A percentile compares a stretch with the other conserved stretches of the same genome.
These are phyloP conservation scores for Lipomyces kockii DNA, from an alignment of 805 yeast genomes.

Conservation along the genomic window DNA sequence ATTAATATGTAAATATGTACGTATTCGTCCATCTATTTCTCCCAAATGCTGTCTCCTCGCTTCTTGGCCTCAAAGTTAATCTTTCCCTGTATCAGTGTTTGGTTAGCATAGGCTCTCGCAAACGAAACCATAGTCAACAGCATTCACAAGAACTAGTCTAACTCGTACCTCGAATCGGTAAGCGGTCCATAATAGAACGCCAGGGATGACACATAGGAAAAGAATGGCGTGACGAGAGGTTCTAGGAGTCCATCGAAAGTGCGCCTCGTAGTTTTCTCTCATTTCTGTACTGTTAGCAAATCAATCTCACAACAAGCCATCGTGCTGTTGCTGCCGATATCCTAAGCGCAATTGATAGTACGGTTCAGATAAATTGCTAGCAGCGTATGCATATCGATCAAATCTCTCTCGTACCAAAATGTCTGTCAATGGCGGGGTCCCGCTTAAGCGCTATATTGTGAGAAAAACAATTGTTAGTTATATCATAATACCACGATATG, in stretches of 20 bases:
- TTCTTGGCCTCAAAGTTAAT: slow-evolving; percentile 35
- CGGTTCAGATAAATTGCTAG: not conserved
- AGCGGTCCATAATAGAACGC: slow-evolving; percentile 19
- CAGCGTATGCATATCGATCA: not conserved
- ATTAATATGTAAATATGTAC: not conserved
- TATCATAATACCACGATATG: not conserved
- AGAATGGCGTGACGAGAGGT: slow-evolving; percentile 23
- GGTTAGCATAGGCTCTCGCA: not conserved
- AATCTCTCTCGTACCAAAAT: slow-evolving; percentile 25
- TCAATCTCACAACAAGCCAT: not conserved
- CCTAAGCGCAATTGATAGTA: not conserved
- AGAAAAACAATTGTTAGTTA: not conserved
- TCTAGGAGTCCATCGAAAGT: slow-evolving; percentile 33
- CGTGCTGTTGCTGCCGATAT: not conserved
- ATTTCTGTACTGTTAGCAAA: slow-evolving; percentile 16
- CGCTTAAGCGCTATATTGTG: slow-evolving; percentile 28
- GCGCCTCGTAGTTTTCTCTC: slow-evolving; percentile 34
- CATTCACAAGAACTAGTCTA: not conserved
- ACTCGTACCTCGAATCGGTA: slow-evolving; percentile 32
- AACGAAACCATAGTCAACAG: not conserved
- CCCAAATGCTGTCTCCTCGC: slow-evolving; percentile 33
- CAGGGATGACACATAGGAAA: slow-evolving; percentile 29
- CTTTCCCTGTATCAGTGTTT: slow-evolving; percentile 22
- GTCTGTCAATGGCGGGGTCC: slow-evolving; percentile 37
- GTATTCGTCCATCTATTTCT: slow-evolving; percentile 4